Conservation (phyloP, 108 stramenopile species). For the Skeletonema potamos region DNA sequence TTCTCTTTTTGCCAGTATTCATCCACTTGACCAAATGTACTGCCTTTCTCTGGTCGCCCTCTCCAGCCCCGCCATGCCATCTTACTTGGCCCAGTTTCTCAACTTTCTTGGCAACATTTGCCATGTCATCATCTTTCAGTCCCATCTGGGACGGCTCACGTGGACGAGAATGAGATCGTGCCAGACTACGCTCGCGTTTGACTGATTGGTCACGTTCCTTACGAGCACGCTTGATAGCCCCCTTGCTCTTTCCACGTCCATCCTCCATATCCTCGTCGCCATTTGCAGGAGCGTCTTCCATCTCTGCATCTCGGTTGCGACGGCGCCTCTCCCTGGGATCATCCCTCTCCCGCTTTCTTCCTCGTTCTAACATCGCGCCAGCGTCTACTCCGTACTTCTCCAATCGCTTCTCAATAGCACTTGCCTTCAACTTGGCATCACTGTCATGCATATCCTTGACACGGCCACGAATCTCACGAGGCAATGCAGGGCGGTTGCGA, state of each 20-base stretch:
- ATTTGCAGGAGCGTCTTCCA: conserved; percentile 23
- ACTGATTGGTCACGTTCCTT: conserved; percentile 59
- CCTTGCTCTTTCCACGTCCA: conserved; percentile 58
- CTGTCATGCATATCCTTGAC: conserved; percentile 70
- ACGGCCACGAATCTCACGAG: conserved; percentile 68
- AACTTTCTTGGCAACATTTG: conserved; percentile 68
- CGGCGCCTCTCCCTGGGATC: conserved; percentile 66
- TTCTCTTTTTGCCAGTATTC: conserved; percentile 92
- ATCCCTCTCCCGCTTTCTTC: conserved; percentile 57
- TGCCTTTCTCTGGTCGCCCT: conserved; percentile 86
- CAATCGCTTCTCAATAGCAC: conserved; percentile 69
- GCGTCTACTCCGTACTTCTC: conserved; percentile 75
- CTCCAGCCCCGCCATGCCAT: conserved; percentile 76
- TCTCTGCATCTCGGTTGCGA: conserved; percentile 44
- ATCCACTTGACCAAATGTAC: conserved; percentile 91
- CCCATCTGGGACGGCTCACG: conserved; percentile 80
- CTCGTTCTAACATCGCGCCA: conserved; percentile 68
- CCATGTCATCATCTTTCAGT: conserved; percentile 67
- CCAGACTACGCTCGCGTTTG: conserved; percentile 61
- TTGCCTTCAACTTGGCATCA: conserved; percentile 54
- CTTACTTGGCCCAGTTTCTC: conserved; percentile 64
- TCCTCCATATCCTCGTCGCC: conserved; percentile 62
- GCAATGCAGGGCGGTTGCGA: conserved; percentile 70
- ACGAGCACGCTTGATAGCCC: conserved; percentile 67
- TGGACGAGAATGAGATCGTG: conserved; percentile 77